Percentiles rank a stretch among this genome's conserved stretches.
These are phyloP conservation scores for Spathaspora arborariae DNA, from an alignment of 805 yeast species.

Conservation along the genomic window DNA sequence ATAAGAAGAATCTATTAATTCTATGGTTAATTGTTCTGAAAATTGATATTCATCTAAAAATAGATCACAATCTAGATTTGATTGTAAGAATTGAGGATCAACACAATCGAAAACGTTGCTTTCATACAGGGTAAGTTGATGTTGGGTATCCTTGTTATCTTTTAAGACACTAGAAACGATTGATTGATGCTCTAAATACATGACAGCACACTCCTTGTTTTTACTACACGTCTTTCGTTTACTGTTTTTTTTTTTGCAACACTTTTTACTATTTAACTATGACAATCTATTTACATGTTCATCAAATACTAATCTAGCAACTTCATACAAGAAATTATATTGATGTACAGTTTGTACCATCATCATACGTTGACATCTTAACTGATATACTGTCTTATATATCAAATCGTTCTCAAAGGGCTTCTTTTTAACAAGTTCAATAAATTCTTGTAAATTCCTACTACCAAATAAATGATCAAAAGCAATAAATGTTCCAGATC, in stretches of 20 bases:
- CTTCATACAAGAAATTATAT: constrained; percentile 30
- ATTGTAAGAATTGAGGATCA: neutral
- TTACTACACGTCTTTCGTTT: neutral
- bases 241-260: constrained; percentile 3
- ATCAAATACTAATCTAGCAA: constrained; percentile 2
- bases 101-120: too few species aligned
- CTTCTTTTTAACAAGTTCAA: neutral
- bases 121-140: too few species aligned
- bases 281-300: neutral
- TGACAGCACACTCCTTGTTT: too few species aligned
- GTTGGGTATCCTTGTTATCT: neutral
- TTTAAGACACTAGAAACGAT: neutral
- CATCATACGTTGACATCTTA: constrained; percentile 36
- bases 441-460: neutral
- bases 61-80: neutral
- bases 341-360: constrained; percentile 43
- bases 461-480: constrained; percentile 24
- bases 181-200: neutral
- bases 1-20: neutral
- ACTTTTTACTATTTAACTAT: neutral
- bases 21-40: neutral
- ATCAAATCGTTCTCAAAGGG: constrained; percentile 22
- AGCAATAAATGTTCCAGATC: constrained; percentile 41
- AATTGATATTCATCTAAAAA: neutral
- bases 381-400: constrained; percentile 20